Percentiles rank a stretch among this genome's conserved stretches.
These are phyloP conservation scores for Citeromyces hawaiiensis DNA, from an alignment of 1,139 yeast species.

Conservation along the genomic window DNA sequence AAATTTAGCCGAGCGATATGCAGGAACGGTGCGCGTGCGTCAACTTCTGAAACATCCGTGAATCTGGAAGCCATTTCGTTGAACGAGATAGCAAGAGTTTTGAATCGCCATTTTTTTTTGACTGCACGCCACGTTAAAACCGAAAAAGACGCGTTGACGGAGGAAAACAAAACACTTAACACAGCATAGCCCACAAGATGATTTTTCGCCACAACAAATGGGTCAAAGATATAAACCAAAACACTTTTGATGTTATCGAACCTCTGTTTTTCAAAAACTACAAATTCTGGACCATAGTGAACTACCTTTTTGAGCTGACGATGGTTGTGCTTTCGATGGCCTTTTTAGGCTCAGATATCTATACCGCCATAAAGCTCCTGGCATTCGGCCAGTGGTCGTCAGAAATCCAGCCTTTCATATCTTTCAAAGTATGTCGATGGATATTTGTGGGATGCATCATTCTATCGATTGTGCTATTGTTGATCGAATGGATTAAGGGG, in stretches of 20 bases:
- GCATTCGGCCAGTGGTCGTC: slow-evolving; percentile 69
- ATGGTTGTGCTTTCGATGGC: slow-evolving; percentile 39
- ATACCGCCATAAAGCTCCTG: slow-evolving; percentile 64
- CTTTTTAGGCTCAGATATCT: slow-evolving; percentile 60
- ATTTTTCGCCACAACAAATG: slow-evolving; percentile 1
- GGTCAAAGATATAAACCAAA: slow-evolving; percentile 1
- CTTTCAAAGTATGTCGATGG: slow-evolving; percentile 60
- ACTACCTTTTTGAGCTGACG: slow-evolving; percentile 39
- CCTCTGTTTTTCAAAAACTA: slow-evolving; percentile 38
- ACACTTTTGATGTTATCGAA: slow-evolving; percentile 19
- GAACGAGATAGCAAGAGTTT: neutral
- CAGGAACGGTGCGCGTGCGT: neutral
- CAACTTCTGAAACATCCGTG: slow-evolving; percentile 1
- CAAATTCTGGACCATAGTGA: slow-evolving; percentile 34
- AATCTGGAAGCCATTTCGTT: neutral
- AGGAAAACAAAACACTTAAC: neutral
- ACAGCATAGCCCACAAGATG: neutral
- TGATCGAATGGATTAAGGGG: slow-evolving; percentile 51
- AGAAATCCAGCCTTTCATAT: slow-evolving; percentile 39
- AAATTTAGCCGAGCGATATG: neutral
- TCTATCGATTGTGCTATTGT: slow-evolving; percentile 47
- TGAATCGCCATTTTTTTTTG: neutral
- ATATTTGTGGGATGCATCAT: slow-evolving; percentile 76
- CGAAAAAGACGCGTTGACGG: neutral
- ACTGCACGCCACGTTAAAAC: neutral